Percentiles rank a stretch among this genome's conserved stretches.
Conservation (phyloP, 805 yeast genomes). For the Zygotorulaspora chibaensis region DNA sequence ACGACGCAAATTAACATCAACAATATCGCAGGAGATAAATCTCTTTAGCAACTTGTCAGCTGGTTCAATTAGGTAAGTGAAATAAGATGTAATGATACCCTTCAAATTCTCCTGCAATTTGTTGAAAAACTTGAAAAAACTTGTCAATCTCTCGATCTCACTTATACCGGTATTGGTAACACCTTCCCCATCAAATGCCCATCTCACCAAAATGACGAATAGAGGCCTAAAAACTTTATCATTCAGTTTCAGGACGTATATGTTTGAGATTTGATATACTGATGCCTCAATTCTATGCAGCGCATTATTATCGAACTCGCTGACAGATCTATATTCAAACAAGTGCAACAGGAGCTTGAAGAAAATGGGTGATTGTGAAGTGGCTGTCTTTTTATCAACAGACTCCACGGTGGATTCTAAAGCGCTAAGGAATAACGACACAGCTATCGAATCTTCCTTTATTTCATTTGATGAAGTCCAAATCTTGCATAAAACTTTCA, state of each 20-base stretch:
- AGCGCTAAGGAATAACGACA: conserved; percentile 67
- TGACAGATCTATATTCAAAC: conserved; percentile 62
- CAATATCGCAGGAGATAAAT: conserved; percentile 41
- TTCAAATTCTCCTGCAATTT: conserved; percentile 77
- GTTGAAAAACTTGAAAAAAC: conserved; percentile 83
- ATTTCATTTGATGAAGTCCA: conserved; percentile 49
- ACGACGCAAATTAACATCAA: conserved; percentile 61
- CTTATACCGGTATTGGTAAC: conserved; percentile 42
- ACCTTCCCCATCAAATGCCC: conserved; percentile 90
- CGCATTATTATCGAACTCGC: conserved; percentile 64
- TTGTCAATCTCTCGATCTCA: conserved; percentile 54
- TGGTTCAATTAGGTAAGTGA: conserved; percentile 79
- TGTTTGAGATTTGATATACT: conserved; percentile 66
- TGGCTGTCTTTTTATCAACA: conserved; percentile 70
- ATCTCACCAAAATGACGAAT: conserved; percentile 78
- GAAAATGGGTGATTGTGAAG: conserved; percentile 63
- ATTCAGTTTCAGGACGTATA: conserved; percentile 82
- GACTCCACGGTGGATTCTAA: conserved; percentile 62
- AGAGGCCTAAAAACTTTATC: conserved; percentile 91
- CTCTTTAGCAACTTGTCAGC: conserved; percentile 52
- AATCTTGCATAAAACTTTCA: conserved; percentile 55
- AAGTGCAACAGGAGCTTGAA: conserved; percentile 64
- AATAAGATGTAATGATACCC: conserved; percentile 85
- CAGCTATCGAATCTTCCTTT: conserved; percentile 41
- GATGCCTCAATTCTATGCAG: conserved; percentile 76